Conservation (phyloP, 1,139 yeast genomes). For the Pichia cactophila region DNA sequence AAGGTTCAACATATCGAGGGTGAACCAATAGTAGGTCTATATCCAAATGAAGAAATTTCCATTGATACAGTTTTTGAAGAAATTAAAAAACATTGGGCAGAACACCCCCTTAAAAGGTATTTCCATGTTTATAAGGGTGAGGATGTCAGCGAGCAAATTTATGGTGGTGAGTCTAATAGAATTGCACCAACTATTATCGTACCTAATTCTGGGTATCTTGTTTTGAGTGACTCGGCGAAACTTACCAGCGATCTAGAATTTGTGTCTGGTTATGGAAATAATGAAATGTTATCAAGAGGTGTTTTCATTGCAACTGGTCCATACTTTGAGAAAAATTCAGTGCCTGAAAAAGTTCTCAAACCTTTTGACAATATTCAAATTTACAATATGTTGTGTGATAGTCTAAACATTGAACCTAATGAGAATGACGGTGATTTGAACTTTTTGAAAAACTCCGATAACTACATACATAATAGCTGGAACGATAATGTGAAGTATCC, state of each 20-base stretch:
- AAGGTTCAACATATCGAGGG: slow-evolving; percentile 64
- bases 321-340: slow-evolving; percentile 34
- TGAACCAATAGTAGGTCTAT: slow-evolving; percentile 82
- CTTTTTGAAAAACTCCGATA: not conserved
- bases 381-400: slow-evolving; percentile 67
- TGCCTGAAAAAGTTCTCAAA: slow-evolving; percentile 30
- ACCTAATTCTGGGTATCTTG: slow-evolving; percentile 73
- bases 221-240: slow-evolving; percentile 51
- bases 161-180: slow-evolving; percentile 48
- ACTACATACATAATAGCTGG: not conserved
- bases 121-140: slow-evolving; percentile 47
- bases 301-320: slow-evolving; percentile 79
- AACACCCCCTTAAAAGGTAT: slow-evolving; percentile 29
- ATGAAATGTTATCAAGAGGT: slow-evolving; percentile 76
- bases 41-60: slow-evolving; percentile 40
- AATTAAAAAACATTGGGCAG: slow-evolving; percentile 25
- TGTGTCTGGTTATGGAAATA: slow-evolving; percentile 69
- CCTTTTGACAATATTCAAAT: slow-evolving; percentile 73
- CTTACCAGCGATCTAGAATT: slow-evolving; percentile 37
- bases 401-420: slow-evolving; percentile 50
- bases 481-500: slow-evolving; percentile 1
- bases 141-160: slow-evolving; percentile 59
- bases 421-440: slow-evolving; percentile 46
- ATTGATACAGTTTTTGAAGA: slow-evolving; percentile 35
- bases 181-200: slow-evolving; percentile 82